Conservation (phyloP, 2,329 filamentous ascomycete species). For the Drechslerella stenobrocha region DNA sequence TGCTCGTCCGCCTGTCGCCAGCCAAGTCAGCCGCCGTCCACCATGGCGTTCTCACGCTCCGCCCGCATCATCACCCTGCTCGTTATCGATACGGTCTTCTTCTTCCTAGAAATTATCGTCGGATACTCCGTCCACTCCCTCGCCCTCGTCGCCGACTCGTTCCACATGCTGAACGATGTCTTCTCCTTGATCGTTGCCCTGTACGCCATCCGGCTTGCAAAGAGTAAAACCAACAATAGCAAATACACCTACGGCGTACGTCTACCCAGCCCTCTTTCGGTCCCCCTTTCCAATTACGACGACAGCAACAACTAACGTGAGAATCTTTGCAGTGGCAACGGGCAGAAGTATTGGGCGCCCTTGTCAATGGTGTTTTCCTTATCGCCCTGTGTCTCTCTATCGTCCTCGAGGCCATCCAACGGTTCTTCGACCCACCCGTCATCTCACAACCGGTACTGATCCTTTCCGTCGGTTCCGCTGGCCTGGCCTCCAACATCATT, state of each 20-base stretch:
- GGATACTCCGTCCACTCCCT: slow-evolving; percentile 88
- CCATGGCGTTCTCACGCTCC: slow-evolving; percentile 87
- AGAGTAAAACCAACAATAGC: slow-evolving; percentile 76
- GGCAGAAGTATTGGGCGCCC: slow-evolving; percentile 91
- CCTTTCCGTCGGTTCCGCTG: slow-evolving; percentile 82
- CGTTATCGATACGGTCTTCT: slow-evolving; percentile 84
- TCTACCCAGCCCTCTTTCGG: slow-evolving; percentile 49
- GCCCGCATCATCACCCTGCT: slow-evolving; percentile 91
- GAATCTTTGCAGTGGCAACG: slow-evolving; percentile 74
- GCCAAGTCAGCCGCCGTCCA: too few species aligned
- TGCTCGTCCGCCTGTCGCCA: neutral
- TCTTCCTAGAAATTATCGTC: slow-evolving; percentile 81
- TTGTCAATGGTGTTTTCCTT: slow-evolving; percentile 96
- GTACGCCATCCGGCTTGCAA: slow-evolving; percentile 91
- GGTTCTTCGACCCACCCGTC: slow-evolving; percentile 86
- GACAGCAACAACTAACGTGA: slow-evolving; percentile 17
- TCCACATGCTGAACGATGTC: slow-evolving; percentile 99
- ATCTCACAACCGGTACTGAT: slow-evolving; percentile 84
- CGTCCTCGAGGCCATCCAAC: slow-evolving; percentile 88
- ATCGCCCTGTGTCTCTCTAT: slow-evolving; percentile 96
- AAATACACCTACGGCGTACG: slow-evolving; percentile 92
- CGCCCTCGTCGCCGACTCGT: slow-evolving; percentile 92
- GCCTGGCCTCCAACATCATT: slow-evolving; percentile 82
- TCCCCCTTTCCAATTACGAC: neutral
- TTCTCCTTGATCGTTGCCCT: slow-evolving; percentile 88